Evolutionary conservation across 768 basidiomycete species (phyloP), one percentile per base, ranked within the genome.

Genomic region (Hortiboletus flavorubellus): DNA sequence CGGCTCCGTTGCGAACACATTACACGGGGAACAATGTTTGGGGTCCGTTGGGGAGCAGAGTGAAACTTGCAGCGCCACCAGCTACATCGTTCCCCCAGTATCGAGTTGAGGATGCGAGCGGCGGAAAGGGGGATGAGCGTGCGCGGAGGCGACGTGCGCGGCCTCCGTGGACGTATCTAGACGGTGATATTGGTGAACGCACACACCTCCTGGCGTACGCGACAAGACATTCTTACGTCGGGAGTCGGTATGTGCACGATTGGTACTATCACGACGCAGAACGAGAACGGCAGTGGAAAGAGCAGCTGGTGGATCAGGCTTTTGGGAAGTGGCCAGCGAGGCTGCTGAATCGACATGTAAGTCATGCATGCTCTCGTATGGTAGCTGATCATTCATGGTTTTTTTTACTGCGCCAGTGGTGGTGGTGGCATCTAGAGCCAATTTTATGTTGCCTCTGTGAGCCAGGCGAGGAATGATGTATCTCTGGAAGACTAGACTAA

Each of bases 401-500:
- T 16, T 12, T 16, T 15, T 54, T 50, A 49, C 50, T 46, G 49
- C 37, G 33, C 15, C 59, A 91, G 90, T 91, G 90, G 89, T 93
- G 91, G 90, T 83, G 85, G 85, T 87, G 86, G 87, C 81, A 83
- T 51, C 49, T 87, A 1, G 82, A 87, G 60, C 81, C 84, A 5
- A 65, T 87, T 18, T 49, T 87, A 10, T 84, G 82, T 62, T 91
- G 86, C 68, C 77, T 78, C 49, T 86, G 82, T 29, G 56, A 80
- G 33, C 74, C 79, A 14, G 88, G 89, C 3, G 83, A 85, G 43
- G 71, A 73, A 33, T 75, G 53, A 61, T 45, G n/a, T 4, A 46
- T 42, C 43, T 50, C 7, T 38, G 33, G 3, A 18, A 1, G n/a
- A 38, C 16, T 23, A 18, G 26, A 8, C 21, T n/a, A n/a, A n/a